phyloP scores from a whole-genome alignment of 176 grass and related monocot species.

The Ensete glaucum region DNA sequence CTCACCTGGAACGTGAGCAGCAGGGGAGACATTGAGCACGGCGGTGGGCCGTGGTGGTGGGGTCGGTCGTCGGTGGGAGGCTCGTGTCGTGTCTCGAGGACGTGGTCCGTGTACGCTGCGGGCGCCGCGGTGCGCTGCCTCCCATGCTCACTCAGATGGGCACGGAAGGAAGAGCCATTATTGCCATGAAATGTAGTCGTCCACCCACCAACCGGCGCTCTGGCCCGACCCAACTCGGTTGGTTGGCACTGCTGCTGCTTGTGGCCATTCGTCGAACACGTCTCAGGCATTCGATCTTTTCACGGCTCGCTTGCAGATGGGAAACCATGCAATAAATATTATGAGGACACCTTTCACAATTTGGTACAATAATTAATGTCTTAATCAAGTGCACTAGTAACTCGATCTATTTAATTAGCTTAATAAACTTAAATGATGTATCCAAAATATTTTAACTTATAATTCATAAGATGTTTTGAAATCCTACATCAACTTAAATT shows the following conservation, averaged over 20 bases:
- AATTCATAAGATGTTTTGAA: too few species aligned
- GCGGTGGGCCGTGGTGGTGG: too few species aligned
- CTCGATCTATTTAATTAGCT: too few species aligned
- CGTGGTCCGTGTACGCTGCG: not conserved
- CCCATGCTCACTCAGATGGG: not conserved
- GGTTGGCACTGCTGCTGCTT: not conserved
- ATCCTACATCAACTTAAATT: too few species aligned
- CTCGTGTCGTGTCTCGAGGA: not conserved
- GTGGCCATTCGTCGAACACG: not conserved
- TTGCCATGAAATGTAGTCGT: not conserved
- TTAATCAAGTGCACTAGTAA: too few species aligned
- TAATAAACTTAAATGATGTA: too few species aligned
- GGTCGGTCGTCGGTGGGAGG: not conserved
- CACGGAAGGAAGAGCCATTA: not conserved
- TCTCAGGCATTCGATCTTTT: not conserved
- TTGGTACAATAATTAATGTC: not conserved
- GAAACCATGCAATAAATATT: not conserved
- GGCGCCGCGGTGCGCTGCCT: conserved; percentile 54
- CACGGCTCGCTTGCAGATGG: not conserved
- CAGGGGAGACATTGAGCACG: not conserved
- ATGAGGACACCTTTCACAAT: not conserved
- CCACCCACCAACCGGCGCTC: not conserved
- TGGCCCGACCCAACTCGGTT: not conserved
- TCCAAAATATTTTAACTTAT: too few species aligned
- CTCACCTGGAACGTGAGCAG: not conserved